Percentiles rank a stretch among this genome's conserved stretches.
phyloP scores from a whole-genome alignment of 1,284 basidiomycete genomes.

The Malassezia dermatis region DNA sequence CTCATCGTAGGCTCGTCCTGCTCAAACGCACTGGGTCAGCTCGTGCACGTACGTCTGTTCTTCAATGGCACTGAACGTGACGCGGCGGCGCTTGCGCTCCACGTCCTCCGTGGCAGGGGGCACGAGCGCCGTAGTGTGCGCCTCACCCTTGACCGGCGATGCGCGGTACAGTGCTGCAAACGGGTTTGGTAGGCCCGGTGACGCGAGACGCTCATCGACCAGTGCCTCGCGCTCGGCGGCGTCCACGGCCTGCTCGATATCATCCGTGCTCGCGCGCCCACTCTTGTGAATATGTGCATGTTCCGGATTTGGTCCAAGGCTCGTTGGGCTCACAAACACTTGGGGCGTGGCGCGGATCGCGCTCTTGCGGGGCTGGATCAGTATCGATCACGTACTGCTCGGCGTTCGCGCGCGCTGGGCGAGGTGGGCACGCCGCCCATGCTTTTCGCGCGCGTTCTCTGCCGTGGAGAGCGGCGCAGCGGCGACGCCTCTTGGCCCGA shows the following conservation, averaged over 20 bases:
- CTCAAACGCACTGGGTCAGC: slow-evolving; percentile 16
- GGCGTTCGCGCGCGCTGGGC: background rate
- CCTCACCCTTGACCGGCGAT: slow-evolving; percentile 11
- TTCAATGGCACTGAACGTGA: slow-evolving; percentile 21
- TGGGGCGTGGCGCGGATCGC: slow-evolving; percentile 34
- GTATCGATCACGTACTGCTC: background rate
- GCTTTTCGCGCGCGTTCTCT: slow-evolving; percentile 2
- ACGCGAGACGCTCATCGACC: slow-evolving; percentile 3
- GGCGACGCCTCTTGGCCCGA: background rate
- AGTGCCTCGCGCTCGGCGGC: background rate
- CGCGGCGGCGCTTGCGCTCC: slow-evolving; percentile 17
- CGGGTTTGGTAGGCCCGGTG: slow-evolving; percentile 17
- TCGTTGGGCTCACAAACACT: slow-evolving; percentile 34
- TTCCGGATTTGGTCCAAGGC: slow-evolving; percentile 28
- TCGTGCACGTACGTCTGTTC: slow-evolving; percentile 14
- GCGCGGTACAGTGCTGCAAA: slow-evolving; percentile 9
- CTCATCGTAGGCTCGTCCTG: slow-evolving; percentile 29
- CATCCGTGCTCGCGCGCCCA: background rate
- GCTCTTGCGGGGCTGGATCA: slow-evolving; percentile 26
- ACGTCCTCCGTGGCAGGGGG: background rate
- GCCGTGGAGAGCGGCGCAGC: background rate
- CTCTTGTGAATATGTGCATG: slow-evolving; percentile 6
- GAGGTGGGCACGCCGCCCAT: background rate
- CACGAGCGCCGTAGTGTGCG: slow-evolving; percentile 5
- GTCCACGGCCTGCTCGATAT: slow-evolving; percentile 10